Evolutionary conservation across 768 basidiomycete species (phyloP).

Genomic region (Pholiota conissans): DNA sequence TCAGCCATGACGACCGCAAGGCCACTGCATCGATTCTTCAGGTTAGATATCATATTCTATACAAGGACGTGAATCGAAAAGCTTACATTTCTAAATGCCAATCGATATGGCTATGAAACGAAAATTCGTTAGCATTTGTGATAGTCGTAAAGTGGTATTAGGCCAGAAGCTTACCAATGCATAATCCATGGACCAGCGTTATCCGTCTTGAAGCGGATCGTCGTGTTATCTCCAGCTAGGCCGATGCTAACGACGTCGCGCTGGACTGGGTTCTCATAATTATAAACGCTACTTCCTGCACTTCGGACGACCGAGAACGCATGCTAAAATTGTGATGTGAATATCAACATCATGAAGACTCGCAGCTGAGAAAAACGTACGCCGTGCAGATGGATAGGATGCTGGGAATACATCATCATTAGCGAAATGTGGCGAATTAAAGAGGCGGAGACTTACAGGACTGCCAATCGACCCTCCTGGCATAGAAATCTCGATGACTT

Average conservation of each 20-base stretch:
- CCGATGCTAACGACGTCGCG: slow-evolving; percentile 39
- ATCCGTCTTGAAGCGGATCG: slow-evolving; percentile 60
- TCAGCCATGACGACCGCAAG: slow-evolving; percentile 38
- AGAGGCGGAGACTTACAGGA: slow-evolving; percentile 26
- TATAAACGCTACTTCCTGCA: slow-evolving; percentile 34
- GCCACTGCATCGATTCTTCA: slow-evolving; percentile 16
- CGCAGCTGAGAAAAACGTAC: slow-evolving; percentile 20
- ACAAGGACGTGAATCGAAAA: neutral
- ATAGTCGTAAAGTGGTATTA: neutral
- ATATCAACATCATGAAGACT: neutral
- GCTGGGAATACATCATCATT: slow-evolving; percentile 20
- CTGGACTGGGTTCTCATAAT: slow-evolving; percentile 48
- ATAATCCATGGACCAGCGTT: slow-evolving; percentile 59
- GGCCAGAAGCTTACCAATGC: slow-evolving; percentile 24
- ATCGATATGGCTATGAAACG: slow-evolving; percentile 34
- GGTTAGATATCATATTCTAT: no score
- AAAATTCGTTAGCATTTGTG: neutral
- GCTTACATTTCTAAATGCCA: slow-evolving; percentile 44
- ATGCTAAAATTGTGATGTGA: slow-evolving; percentile 23
- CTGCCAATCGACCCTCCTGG: slow-evolving; percentile 34
- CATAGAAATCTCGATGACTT: slow-evolving; percentile 46
- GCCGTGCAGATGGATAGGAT: slow-evolving; percentile 46
- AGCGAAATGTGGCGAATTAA: neutral
- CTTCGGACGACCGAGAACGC: slow-evolving; percentile 40
- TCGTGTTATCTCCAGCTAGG: slow-evolving; percentile 34